Conservation (phyloP, 2,329 filamentous ascomycete species). For the Phaeosphaeriaceae sp. region DNA sequence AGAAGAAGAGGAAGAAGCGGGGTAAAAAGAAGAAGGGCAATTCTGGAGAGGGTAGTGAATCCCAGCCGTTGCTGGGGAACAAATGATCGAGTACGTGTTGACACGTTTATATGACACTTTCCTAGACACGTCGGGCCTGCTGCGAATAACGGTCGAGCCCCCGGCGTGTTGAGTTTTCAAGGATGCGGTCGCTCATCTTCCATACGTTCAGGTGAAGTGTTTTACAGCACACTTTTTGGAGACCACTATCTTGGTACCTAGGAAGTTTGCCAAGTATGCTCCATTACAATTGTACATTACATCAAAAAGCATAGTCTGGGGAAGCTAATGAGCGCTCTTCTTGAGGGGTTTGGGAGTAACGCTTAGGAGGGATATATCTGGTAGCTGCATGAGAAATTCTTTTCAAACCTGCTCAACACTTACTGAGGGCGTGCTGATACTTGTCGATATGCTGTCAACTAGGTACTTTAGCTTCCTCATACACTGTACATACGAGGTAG, state of each 20-base stretch:
- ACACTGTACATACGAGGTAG: too few relatives aligned
- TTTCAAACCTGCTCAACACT: too few relatives aligned
- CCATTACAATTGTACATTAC: neutral
- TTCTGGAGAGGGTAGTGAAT: constrained; percentile 34
- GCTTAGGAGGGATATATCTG: neutral
- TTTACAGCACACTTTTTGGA: neutral
- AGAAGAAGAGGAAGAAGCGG: constrained; percentile 48
- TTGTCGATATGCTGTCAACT: too few relatives aligned
- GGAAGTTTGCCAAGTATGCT: neutral
- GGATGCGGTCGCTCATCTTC: neutral
- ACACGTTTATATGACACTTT: neutral
- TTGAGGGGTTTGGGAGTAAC: neutral
- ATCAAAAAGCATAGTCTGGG: constrained; percentile 1
- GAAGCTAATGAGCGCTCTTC: neutral
- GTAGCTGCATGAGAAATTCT: neutral
- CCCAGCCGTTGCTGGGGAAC: constrained; percentile 40
- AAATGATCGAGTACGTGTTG: constrained; percentile 6
- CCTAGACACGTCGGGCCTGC: neutral
- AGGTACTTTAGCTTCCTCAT: too few relatives aligned
- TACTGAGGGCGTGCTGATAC: too few relatives aligned
- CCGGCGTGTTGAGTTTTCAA: neutral
- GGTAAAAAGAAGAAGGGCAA: constrained; percentile 49
- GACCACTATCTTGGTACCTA: neutral
- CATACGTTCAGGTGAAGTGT: neutral
- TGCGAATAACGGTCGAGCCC: neutral